Evolutionary conservation across 352 stramenopile species (phyloP).

Genomic region (Globisporangium parvum): DNA sequence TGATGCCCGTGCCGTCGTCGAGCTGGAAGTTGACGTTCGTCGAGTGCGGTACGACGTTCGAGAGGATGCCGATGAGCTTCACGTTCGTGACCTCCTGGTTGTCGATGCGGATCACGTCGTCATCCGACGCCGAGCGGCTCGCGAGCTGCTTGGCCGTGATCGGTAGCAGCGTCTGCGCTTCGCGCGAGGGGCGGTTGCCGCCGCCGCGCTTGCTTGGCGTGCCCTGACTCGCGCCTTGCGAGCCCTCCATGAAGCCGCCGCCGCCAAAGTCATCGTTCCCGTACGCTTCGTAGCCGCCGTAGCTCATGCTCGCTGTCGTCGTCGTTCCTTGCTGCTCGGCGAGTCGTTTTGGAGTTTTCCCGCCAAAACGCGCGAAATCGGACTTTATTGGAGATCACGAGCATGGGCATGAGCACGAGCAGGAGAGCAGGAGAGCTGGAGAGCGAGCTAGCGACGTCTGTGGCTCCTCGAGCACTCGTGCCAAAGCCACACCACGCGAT

Average conservation of each 20-base stretch:
- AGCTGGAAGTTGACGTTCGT: constrained; percentile 91
- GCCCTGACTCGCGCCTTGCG: constrained; percentile 41
- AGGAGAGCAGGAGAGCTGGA: too few species aligned
- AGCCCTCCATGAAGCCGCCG: constrained; percentile 65
- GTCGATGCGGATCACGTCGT: constrained; percentile 85
- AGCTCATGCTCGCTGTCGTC: constrained; percentile 33
- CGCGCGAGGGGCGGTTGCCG: constrained; percentile 26
- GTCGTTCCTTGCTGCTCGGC: not conserved
- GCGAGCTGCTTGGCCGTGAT: constrained; percentile 88
- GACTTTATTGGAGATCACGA: not conserved
- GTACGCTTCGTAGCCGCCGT: constrained; percentile 69
- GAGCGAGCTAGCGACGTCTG: too few species aligned
- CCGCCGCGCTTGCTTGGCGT: constrained; percentile 44
- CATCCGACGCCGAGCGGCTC: constrained; percentile 29
- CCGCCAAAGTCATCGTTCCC: constrained; percentile 65
- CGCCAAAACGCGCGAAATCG: not conserved
- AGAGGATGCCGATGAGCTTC: constrained; percentile 86
- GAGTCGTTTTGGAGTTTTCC: not conserved
- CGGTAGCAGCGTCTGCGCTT: constrained; percentile 89
- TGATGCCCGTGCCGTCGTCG: constrained; percentile 92
- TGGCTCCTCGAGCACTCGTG: too few species aligned
- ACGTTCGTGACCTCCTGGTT: constrained; percentile 84
- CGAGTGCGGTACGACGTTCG: constrained; percentile 65
- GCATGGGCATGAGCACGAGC: too few species aligned
- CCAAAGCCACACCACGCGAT: too few species aligned